Evolutionary conservation across 192 early-diverging fungal species (phyloP).

Genomic region (Geosiphon pyriformis): DNA sequence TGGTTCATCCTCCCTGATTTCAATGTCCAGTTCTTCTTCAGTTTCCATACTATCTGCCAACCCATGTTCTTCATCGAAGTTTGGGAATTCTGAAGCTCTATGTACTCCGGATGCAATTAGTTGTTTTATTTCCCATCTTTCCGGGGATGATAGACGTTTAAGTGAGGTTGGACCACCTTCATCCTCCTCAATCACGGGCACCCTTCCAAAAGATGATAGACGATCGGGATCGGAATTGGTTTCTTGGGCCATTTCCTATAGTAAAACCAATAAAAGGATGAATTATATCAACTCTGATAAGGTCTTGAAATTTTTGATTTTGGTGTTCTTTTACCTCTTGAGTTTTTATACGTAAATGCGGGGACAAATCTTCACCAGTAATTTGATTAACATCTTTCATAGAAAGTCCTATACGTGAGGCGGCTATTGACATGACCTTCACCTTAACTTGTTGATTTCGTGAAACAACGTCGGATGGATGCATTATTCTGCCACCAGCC

Average conservation of each 20-base stretch:
- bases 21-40: conserved; percentile 96
- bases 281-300: not conserved
- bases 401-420: conserved; percentile 75
- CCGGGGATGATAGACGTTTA: conserved; percentile 90
- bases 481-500: conserved; percentile 58
- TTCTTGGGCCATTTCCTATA: conserved; percentile 54
- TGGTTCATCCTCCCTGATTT: conserved; percentile 93
- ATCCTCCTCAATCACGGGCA: conserved; percentile 45
- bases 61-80: conserved; percentile 85
- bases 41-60: conserved; percentile 74
- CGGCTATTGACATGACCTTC: conserved; percentile 89
- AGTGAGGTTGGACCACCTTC: conserved; percentile 36
- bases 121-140: conserved; percentile 97
- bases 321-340: conserved; percentile 34
- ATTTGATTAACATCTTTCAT: conserved; percentile 97
- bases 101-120: conserved; percentile 92
- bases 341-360: conserved; percentile 65
- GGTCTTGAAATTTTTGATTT: not conserved
- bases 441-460: conserved; percentile 82
- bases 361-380: conserved; percentile 85
- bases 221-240: conserved; percentile 60
- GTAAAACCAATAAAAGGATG: not conserved
- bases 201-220: conserved; percentile 36
- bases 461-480: conserved; percentile 83
- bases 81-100: conserved; percentile 78